Evolutionary conservation across 352 stramenopile species (phyloP), one percentile per base, ranked within the genome.

Genomic region (Phytopythium litorale): DNA sequence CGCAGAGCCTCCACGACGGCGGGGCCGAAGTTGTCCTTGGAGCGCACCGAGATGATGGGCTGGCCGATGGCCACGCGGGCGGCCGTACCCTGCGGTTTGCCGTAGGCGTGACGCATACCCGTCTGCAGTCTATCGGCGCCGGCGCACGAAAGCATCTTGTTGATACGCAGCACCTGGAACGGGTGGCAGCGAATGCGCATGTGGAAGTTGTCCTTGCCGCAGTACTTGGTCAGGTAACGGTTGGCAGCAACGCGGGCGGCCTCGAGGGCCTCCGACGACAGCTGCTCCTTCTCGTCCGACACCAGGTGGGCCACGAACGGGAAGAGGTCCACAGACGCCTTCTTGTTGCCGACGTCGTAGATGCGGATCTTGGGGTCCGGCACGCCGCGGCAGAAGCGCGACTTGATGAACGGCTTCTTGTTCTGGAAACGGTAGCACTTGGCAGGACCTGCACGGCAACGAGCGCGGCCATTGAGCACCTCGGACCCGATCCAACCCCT

Each of bases 391-490:
- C 97, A 99, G 88, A 98, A 99, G 67, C 98, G 94, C 59, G 95
- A 99, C 92, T 99, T 99, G 87, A 99, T 99, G 91, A 99, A 99
- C 56, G 98, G 98, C 89, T 99, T 99, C 96, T 99, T 99, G 96
- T 99, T 99, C 85, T 99, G 96, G 94, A 99, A 99, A 79, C 98
- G 97, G 89, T 99, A 99, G 87, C 97, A 99, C 79, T 97, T 97
- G 76, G 97, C 95, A 73, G 97, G 97, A 98, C 94, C 56, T 62
- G 43, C 9, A 28, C 2, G 38, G 38, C 38, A 45, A n/a, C 7
- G 3, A 45, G 1, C 38, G 38, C 13, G 15, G 33, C 33, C 5
- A 5, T 5, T 37, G 33, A 37, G 33, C 33, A 5, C 9, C 33
- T 9, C 5, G 9, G 33, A 37, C 33, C 33, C 33, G 33, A 37